Base-by-base conservation (phyloP, 106 monocot genomes). In the Acorus calamus region DNA sequence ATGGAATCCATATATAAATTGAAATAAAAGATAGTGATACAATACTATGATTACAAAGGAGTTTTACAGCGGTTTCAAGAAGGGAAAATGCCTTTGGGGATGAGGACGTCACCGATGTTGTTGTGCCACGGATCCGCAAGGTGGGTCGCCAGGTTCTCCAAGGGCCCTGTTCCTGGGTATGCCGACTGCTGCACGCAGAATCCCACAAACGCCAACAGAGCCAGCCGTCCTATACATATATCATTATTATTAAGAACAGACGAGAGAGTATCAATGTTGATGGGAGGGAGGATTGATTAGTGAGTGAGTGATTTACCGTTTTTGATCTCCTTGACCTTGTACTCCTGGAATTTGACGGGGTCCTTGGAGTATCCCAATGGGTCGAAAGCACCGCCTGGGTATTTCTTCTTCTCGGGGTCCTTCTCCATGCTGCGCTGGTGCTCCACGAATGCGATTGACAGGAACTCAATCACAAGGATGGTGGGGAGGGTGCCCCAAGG, bases 361-460 rank as follows among this genome's bases (percentile, higher is more conserved):
- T 94, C 84, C 79, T 94, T 94, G 50, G 93, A 94, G 79, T 61
- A 94, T 42, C 93, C 89, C 52, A 94, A 67, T 49, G 93, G 93
- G 75, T 94, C 89, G 70, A 94, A 89, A 69, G 93, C 89, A 2
- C 93, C 89, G 5, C 93, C 89, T 5, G 93, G 93, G 76, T 94
- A 94, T 73, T 94, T 94, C 81, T 76, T 89, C 86, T 94, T 94
- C 79, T 94, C 93, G 2, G 86, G 71, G 69, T 94, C 89, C 66
- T 94, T 89, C 86, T 94, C 89, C 93, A 94, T 94, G 89, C 81
- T 94, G 47, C 86, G 81, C 45, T 89, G 93, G 79, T 94, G 89
- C 86, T 94, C 93, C 1, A 89, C 93, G 56, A 86, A 89, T 43
- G 93, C 86, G 46, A 94, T 84, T 66, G 93, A 67, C 2, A 94